These are phyloP conservation scores for Haberlea rhodopensis DNA, from an alignment of 257 asterid genomes.

Conservation along the genomic window DNA sequence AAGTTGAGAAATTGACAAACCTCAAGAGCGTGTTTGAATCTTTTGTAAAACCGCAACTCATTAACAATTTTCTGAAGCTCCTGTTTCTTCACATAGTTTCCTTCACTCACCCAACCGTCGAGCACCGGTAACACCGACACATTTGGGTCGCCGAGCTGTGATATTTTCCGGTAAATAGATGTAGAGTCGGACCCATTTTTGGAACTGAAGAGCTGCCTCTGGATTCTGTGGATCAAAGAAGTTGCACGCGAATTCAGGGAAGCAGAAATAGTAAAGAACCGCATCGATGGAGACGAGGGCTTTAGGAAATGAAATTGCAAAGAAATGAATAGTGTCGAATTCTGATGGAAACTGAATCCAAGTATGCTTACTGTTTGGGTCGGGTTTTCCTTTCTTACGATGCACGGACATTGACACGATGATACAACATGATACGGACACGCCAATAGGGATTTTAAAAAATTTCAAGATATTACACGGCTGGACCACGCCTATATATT, in stretches of 20 bases:
- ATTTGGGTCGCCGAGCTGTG: conserved; percentile 54
- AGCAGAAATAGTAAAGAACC: conserved; percentile 29
- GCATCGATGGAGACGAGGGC: conserved; percentile 27
- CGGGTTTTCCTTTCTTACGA: not conserved
- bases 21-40: conserved; percentile 77
- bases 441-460: too few species aligned
- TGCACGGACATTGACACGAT: too few species aligned
- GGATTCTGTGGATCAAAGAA: conserved; percentile 23
- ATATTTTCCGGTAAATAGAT: conserved; percentile 45
- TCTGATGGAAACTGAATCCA: too few species aligned
- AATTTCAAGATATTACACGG: too few species aligned
- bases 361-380: not conserved
- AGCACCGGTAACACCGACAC: conserved; percentile 49
- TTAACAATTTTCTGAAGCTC: conserved; percentile 34
- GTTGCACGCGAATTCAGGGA: conserved; percentile 21
- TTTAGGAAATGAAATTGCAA: not conserved
- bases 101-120: conserved; percentile 58
- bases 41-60: conserved; percentile 32
- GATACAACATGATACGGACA: too few species aligned
- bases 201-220: conserved; percentile 2
- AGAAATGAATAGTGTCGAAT: not conserved
- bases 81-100: conserved; percentile 29
- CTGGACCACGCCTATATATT: too few species aligned
- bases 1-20: conserved; percentile 26
- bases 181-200: conserved; percentile 9